phyloP scores from a whole-genome alignment of 192 early-diverging fungal genomes.

The Geranomyces michiganensis region DNA sequence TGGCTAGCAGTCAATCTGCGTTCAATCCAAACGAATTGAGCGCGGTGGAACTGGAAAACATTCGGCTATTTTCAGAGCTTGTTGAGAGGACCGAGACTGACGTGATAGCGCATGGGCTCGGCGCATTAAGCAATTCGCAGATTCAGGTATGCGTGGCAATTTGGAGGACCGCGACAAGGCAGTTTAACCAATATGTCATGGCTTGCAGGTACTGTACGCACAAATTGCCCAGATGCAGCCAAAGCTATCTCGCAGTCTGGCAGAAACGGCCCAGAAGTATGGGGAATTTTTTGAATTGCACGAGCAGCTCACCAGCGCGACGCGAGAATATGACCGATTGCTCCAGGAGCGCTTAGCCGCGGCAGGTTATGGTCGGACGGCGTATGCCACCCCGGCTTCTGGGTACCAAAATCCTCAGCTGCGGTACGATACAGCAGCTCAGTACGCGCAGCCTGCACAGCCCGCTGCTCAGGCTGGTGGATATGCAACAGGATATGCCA shows the following conservation, averaged over 20 bases:
- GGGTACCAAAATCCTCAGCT: background rate
- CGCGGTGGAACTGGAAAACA: conserved; percentile 81
- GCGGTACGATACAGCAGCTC: background rate
- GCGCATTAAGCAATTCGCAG: conserved; percentile 78
- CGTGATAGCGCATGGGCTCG: conserved; percentile 60
- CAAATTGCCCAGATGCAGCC: conserved; percentile 85
- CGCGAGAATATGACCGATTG: conserved; percentile 85
- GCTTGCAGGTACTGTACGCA: conserved; percentile 66
- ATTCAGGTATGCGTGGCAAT: conserved; percentile 53
- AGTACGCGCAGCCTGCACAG: conserved; percentile 3
- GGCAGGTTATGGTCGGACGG: conserved; percentile 24
- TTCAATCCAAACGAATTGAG: conserved; percentile 64
- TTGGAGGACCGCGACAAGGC: background rate
- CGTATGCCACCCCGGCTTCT: conserved; percentile 3
- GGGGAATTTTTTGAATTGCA: conserved; percentile 76
- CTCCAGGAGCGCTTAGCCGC: conserved; percentile 66
- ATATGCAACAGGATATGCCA: conserved; percentile 12
- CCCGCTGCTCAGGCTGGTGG: no score
- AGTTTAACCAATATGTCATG: background rate
- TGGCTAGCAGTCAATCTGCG: conserved; percentile 12
- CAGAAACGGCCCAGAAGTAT: conserved; percentile 79
- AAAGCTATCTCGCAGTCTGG: conserved; percentile 74
- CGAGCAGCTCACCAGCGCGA: conserved; percentile 78
- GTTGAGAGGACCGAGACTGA: conserved; percentile 78
- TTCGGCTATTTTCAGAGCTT: conserved; percentile 85